Percentiles rank a stretch among this genome's conserved stretches.
Evolutionary conservation across 2,329 filamentous ascomycete species (phyloP).

Genomic region (Sporothrix mexicana): DNA sequence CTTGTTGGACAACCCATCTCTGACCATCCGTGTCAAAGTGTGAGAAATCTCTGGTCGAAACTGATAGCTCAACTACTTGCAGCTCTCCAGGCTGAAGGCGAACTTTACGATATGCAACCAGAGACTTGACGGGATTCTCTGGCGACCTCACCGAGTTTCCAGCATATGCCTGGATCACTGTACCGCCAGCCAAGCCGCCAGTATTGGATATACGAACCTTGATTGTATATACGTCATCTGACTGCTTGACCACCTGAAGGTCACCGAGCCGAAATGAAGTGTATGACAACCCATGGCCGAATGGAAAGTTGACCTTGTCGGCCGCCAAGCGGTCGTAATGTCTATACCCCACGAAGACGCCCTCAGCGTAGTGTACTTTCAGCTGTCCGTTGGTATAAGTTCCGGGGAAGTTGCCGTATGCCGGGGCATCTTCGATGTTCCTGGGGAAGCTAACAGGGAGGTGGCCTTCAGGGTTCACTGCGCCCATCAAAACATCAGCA

Average conservation of each 20-base stretch:
- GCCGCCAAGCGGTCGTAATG: constrained; percentile 66
- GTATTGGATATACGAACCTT: background rate
- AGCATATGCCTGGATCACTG: background rate
- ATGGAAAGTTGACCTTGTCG: constrained; percentile 65
- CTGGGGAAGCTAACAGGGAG: constrained; percentile 71
- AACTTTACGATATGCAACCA: background rate
- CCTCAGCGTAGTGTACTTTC: constrained; percentile 76
- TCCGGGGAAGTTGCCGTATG: constrained; percentile 74
- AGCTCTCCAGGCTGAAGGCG: background rate
- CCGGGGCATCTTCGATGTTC: constrained; percentile 71
- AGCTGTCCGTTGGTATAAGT: constrained; percentile 53
- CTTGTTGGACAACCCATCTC: background rate
- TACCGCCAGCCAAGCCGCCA: background rate
- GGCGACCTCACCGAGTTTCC: background rate
- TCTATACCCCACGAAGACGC: constrained; percentile 79
- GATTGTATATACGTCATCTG: background rate
- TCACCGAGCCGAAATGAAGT: constrained; percentile 61
- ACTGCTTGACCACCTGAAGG: background rate
- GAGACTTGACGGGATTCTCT: background rate
- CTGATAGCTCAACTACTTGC: background rate
- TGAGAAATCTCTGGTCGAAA: background rate
- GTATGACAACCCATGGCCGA: constrained; percentile 81
- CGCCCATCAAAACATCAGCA: constrained; percentile 68
- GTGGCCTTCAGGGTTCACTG: constrained; percentile 69
- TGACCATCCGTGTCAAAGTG: background rate